Conservation (phyloP, 768 basidiomycete genomes). For the Xanthoconium stramineum region DNA sequence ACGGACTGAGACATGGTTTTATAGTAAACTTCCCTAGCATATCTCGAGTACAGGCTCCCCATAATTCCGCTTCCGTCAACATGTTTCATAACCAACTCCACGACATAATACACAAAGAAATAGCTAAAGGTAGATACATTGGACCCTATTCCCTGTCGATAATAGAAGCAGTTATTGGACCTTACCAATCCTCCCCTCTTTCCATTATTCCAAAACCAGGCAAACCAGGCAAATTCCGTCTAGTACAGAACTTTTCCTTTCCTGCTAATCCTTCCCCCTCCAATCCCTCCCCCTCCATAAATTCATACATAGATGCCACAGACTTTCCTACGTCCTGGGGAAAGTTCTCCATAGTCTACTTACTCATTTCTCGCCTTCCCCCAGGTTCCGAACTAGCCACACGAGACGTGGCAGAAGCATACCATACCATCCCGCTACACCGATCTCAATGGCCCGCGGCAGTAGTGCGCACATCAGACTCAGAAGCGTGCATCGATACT, state of each 20-base stretch:
- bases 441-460: neutral
- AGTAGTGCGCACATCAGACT: neutral
- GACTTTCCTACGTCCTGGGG: neutral
- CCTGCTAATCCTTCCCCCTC: fast-evolving
- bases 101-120: neutral
- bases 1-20: neutral
- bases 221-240: neutral
- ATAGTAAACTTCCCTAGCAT: neutral
- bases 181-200: neutral
- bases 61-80: neutral
- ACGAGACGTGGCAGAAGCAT: neutral
- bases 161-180: neutral
- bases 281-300: neutral
- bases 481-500: neutral
- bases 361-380: neutral
- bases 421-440: neutral
- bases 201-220: neutral
- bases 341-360: neutral
- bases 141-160: neutral
- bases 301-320: fast-evolving
- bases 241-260: neutral
- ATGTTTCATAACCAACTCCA: neutral
- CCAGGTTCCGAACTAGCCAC: neutral
- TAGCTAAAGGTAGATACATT: neutral
- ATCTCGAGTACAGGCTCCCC: neutral